phyloP scores from a whole-genome alignment of 495 filamentous ascomycete species.

The Neurospora sp. region DNA sequence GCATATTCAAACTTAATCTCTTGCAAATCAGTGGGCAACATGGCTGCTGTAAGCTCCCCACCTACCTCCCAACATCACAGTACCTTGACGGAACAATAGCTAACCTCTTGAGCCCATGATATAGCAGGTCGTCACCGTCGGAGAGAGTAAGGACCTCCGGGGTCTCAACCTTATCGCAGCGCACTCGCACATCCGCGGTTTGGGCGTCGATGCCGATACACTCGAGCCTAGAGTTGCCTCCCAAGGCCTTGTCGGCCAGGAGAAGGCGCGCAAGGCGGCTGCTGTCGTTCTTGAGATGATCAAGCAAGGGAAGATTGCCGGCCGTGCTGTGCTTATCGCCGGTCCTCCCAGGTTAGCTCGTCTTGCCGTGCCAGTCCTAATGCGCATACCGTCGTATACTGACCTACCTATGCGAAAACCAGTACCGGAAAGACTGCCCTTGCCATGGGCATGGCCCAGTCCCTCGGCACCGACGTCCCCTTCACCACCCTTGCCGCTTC shows the following conservation, averaged over 20 bases:
- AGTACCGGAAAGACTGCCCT: slow-evolving; percentile 97
- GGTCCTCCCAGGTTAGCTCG: slow-evolving; percentile 65
- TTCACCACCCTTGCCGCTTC: slow-evolving; percentile 93
- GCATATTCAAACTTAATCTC: background rate
- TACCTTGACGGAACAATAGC: background rate
- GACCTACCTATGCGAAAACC: background rate
- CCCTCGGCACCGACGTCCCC: slow-evolving; percentile 83
- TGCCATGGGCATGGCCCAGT: slow-evolving; percentile 97
- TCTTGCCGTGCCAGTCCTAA: background rate
- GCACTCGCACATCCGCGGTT: slow-evolving; percentile 93
- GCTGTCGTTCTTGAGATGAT: slow-evolving; percentile 97
- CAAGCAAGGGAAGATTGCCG: slow-evolving; percentile 95
- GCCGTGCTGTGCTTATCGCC: slow-evolving; percentile 87
- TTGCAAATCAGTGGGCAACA: slow-evolving; percentile 7
- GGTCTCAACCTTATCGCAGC: slow-evolving; percentile 95
- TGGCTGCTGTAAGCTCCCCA: slow-evolving; percentile 27
- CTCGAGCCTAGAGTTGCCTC: slow-evolving; percentile 78
- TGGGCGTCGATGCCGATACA: slow-evolving; percentile 87
- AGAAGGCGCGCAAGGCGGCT: slow-evolving; percentile 91
- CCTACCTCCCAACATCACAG: background rate
- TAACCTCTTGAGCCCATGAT: background rate
- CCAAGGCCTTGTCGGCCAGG: slow-evolving; percentile 93
- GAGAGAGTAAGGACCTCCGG: slow-evolving; percentile 87
- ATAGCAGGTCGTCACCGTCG: slow-evolving; percentile 83
- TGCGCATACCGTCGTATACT: background rate